A percentile compares a stretch with the other conserved stretches of the same genome.
These are phyloP conservation scores for Claviceps pazoutovae DNA, from an alignment of 2,329 filamentous ascomycete species.

Conservation along the genomic window DNA sequence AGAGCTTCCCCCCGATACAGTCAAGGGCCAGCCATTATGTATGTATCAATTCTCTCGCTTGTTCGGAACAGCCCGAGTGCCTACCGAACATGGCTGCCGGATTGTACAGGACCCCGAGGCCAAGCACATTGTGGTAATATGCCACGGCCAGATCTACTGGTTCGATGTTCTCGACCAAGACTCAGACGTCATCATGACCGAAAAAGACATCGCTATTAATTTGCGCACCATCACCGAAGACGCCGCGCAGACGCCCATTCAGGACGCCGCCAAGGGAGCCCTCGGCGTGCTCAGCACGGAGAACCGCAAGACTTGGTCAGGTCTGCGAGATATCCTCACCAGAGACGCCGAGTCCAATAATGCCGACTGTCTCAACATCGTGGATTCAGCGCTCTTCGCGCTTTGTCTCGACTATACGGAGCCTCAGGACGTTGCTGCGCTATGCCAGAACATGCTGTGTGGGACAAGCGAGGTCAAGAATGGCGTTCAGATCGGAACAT, in stretches of 20 bases:
- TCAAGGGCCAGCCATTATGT: conserved; percentile 74
- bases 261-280: conserved; percentile 89
- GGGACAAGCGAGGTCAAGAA: conserved; percentile 83
- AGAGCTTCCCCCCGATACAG: conserved; percentile 76
- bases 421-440: conserved; percentile 60
- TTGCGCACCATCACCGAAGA: conserved; percentile 86
- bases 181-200: conserved; percentile 90
- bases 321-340: conserved; percentile 74
- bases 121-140: conserved; percentile 85
- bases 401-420: conserved; percentile 89
- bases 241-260: conserved; percentile 75
- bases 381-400: conserved; percentile 86
- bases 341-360: conserved; percentile 84
- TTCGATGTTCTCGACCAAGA: conserved; percentile 95
- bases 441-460: conserved; percentile 98
- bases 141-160: conserved; percentile 95
- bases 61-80: conserved; percentile 88
- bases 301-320: conserved; percentile 92
- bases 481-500: conserved; percentile 92
- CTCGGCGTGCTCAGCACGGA: conserved; percentile 90
- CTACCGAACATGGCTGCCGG: conserved; percentile 86
- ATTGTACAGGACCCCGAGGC: conserved; percentile 91
- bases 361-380: conserved; percentile 85
- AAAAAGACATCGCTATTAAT: conserved; percentile 84
- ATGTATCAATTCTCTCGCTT: conserved; percentile 98